Evolutionary conservation across 176 grass and related monocot species (phyloP).

Genomic region (Chloris gayana): DNA sequence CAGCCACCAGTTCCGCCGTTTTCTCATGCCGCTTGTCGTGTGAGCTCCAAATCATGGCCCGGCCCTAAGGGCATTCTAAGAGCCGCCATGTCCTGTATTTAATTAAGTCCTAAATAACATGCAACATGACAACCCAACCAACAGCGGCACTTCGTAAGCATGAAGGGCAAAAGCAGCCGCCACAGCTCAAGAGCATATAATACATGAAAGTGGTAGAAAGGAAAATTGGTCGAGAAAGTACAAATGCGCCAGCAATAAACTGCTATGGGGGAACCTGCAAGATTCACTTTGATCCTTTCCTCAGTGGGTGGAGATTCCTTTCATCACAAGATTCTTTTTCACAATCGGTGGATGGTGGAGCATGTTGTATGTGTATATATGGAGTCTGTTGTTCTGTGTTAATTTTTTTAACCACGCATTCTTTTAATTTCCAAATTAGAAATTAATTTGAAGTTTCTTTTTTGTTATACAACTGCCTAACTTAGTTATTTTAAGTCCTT

Average conservation of each 20-base stretch:
- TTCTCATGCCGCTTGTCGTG: conserved; percentile 16
- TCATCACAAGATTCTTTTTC: conserved; percentile 20
- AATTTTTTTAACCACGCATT: neutral
- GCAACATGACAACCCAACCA: neutral
- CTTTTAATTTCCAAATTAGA: neutral
- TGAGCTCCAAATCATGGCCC: conserved; percentile 18
- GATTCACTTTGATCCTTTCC: conserved; percentile 30
- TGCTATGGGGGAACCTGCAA: conserved; percentile 4
- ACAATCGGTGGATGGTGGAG: neutral
- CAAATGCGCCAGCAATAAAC: neutral
- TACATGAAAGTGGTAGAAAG: neutral
- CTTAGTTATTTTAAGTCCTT: neutral
- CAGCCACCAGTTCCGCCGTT: neutral
- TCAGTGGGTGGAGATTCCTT: conserved; percentile 24
- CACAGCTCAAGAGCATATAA: neutral
- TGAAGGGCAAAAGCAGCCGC: neutral
- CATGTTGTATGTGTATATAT: neutral
- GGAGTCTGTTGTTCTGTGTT: neutral
- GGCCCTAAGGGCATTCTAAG: conserved; percentile 5
- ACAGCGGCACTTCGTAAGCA: neutral
- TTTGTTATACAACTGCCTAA: neutral
- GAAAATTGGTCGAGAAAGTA: conserved; percentile 5
- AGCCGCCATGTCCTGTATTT: conserved; percentile 4
- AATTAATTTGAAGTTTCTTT: neutral
- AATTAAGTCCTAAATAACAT: conserved; percentile 10